Evolutionary conservation across 164 flowering plant species (phyloP).

Genomic region (Stephania japonica): DNA sequence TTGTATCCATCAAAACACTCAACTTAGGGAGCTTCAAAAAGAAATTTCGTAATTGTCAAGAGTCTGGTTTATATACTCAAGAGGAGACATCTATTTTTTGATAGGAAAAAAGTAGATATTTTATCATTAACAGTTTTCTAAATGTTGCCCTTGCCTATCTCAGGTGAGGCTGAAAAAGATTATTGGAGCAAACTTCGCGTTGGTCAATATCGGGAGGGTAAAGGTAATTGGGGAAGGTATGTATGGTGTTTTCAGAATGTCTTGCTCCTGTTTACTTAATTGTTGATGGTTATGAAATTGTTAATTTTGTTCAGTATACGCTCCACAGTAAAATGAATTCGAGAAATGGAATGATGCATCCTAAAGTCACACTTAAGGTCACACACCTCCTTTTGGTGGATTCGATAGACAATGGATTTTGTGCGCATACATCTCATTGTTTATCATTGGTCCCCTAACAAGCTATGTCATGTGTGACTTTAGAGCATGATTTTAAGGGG

Average conservation of each 20-base stretch:
- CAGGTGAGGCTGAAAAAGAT: constrained; percentile 85
- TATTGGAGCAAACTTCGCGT: constrained; percentile 67
- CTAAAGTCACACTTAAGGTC: too few species aligned
- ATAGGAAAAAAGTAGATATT: not conserved
- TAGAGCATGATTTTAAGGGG: too few species aligned
- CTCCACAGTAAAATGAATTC: too few species aligned
- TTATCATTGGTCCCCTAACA: too few species aligned
- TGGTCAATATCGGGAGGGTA: constrained; percentile 33
- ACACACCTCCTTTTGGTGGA: too few species aligned
- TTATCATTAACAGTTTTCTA: not conserved
- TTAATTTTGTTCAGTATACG: not conserved
- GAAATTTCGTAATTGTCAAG: not conserved
- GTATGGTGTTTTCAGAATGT: not conserved
- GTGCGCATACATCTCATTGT: too few species aligned
- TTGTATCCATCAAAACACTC: not conserved
- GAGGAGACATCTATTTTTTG: not conserved
- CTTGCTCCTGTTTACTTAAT: not conserved
- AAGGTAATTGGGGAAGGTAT: constrained; percentile 63
- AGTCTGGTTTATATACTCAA: not conserved
- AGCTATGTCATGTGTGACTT: too few species aligned
- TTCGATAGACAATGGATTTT: too few species aligned
- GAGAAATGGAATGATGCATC: too few species aligned
- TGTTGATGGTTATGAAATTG: not conserved
- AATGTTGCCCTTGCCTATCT: not conserved
- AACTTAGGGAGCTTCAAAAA: not conserved